Evolutionary conservation across 345 rosid species (phyloP), one percentile per base, ranked within the genome.

Genomic region (Durio zibethinus): DNA sequence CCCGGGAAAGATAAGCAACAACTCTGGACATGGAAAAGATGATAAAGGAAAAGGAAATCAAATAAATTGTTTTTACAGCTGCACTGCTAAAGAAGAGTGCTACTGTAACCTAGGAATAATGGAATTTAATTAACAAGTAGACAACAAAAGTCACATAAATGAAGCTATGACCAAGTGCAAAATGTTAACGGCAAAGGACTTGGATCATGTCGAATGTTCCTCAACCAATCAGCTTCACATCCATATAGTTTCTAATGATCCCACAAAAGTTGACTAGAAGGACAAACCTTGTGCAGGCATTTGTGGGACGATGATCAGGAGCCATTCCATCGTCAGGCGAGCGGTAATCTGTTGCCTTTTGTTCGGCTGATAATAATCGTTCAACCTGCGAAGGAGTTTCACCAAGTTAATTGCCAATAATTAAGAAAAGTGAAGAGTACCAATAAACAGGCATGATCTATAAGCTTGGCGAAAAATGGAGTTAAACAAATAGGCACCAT

Each of bases 271-370:
- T n/a, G 50, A 38, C 43, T 57, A 43, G 80, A 65, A 42, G 75
- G 60, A 83, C 79, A 62, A 90, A 94, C 99, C 95, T 92, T 67
- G 87, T 90, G 87, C 99, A 97, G 66, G 98, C 98, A 88, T 61
- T 94, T 76, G 99, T 97, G 79, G 99, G 94, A 66, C 97, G 97
- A 89, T 96, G 97, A 83, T 94, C 98, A 78, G 94, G 92, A 84
- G 85, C 89, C 73, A 92, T 87, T 80, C 97, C 99, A 84, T 94
- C 99, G 85, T 94, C 99, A 67, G 98, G 94, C 72, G 97, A 92
- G 47, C 86, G 84, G 84, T 91, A 96, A 85, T 96, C 98, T 33
- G 98, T 91, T 80, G 97, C 82, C 91, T 89, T 96, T 77, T 93
- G 99, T 80, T 96, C 98, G 78, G 94, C 87, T 76, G 98, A 91